Evolutionary conservation across 1,284 basidiomycete genomes (phyloP).

Genomic region (Cutaneotrichosporon sp.): DNA sequence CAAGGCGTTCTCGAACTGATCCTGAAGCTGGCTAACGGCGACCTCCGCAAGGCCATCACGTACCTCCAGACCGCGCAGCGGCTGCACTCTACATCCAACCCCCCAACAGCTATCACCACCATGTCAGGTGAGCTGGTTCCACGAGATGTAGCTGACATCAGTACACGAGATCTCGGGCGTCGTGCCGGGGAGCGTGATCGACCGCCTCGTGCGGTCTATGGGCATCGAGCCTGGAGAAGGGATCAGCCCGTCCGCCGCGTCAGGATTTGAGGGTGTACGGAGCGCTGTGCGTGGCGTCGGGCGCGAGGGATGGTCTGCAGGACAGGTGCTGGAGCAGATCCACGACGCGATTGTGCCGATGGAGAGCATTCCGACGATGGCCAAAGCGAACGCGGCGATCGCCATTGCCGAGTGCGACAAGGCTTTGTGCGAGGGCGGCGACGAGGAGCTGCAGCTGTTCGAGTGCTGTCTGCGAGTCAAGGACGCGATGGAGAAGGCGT

Average conservation of each 20-base stretch:
- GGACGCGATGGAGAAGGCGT: slow-evolving; percentile 58
- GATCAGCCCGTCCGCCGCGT: slow-evolving; percentile 59
- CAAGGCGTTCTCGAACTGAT: slow-evolving; percentile 54
- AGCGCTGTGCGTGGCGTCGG: slow-evolving; percentile 72
- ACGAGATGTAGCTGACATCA: slow-evolving; percentile 19
- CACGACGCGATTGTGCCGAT: slow-evolving; percentile 87
- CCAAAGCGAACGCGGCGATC: slow-evolving; percentile 79
- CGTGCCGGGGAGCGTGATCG: slow-evolving; percentile 74
- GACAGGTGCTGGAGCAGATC: slow-evolving; percentile 86
- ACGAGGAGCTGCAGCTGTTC: slow-evolving; percentile 93
- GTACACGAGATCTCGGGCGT: slow-evolving; percentile 98
- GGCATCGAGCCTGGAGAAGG: slow-evolving; percentile 65
- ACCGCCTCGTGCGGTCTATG: slow-evolving; percentile 67
- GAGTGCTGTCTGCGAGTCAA: slow-evolving; percentile 77
- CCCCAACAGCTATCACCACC: slow-evolving; percentile 70
- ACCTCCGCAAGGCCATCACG: slow-evolving; percentile 96
- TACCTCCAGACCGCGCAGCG: slow-evolving; percentile 95
- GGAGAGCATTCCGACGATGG: slow-evolving; percentile 71
- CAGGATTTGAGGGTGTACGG: slow-evolving; percentile 68
- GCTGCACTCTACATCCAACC: slow-evolving; percentile 66
- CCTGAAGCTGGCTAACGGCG: slow-evolving; percentile 69
- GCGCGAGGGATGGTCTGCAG: slow-evolving; percentile 87
- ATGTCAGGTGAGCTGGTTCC: slow-evolving; percentile 48
- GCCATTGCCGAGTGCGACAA: slow-evolving; percentile 95
- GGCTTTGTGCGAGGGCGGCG: slow-evolving; percentile 92